These are phyloP conservation scores for Colletotrichum shisoi DNA, from an alignment of 2,329 filamentous ascomycete genomes.

Conservation along the genomic window DNA sequence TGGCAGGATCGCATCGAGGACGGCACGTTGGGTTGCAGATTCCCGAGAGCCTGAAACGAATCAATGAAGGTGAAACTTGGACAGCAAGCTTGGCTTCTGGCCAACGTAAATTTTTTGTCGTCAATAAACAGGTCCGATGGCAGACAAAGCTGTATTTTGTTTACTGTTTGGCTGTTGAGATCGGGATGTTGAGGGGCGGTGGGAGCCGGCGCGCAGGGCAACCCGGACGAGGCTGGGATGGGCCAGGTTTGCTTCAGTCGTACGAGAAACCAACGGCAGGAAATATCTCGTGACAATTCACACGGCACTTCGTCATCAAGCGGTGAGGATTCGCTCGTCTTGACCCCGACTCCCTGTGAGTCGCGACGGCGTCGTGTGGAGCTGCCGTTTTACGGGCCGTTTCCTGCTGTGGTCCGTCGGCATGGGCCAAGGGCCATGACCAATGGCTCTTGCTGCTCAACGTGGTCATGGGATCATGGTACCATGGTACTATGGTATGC, in stretches of 20 bases:
- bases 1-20: conserved; percentile 23
- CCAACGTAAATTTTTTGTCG: conserved; percentile 23
- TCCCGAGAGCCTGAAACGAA: conserved; percentile 32
- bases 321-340: conserved; percentile 35
- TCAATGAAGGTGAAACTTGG: conserved; percentile 34
- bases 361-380: conserved; percentile 22
- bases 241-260: conserved; percentile 12
- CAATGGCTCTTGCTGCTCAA: background rate
- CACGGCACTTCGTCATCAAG: conserved; percentile 34
- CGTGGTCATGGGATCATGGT: conserved; percentile 7
- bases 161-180: conserved; percentile 14
- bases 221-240: conserved; percentile 25
- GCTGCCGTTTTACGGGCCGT: conserved; percentile 37
- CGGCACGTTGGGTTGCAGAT: conserved; percentile 22
- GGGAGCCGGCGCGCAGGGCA: conserved; percentile 10
- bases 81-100: conserved; percentile 15
- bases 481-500: conserved; percentile 7
- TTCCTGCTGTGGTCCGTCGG: conserved; percentile 29
- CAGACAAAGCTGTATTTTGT: background rate
- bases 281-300: conserved; percentile 34
- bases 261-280: conserved; percentile 22
- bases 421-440: conserved; percentile 10
- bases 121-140: conserved; percentile 7
- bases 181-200: conserved; percentile 25
- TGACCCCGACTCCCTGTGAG: conserved; percentile 9